phyloP scores from a whole-genome alignment of 1,284 basidiomycete species.

The Marasmius fiardii region DNA sequence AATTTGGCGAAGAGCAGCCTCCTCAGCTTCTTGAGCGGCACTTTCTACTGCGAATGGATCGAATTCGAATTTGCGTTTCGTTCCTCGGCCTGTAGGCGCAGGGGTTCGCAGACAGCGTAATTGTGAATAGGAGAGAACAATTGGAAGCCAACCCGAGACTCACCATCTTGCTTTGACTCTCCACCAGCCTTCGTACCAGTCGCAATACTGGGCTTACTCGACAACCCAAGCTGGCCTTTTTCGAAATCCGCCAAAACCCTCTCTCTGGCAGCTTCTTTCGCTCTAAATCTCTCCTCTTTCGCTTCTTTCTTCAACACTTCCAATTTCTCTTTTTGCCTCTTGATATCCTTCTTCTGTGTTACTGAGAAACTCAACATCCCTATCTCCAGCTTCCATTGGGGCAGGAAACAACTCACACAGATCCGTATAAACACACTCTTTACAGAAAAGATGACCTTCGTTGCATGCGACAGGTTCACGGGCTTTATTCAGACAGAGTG shows the following conservation, averaged over 20 bases:
- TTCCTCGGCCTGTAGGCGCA: slow-evolving; percentile 47
- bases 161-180: slow-evolving; percentile 29
- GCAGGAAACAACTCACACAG: slow-evolving; percentile 47
- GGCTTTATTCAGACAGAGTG: slow-evolving; percentile 79
- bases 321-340: slow-evolving; percentile 76
- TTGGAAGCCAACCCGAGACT: background rate
- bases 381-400: slow-evolving; percentile 4
- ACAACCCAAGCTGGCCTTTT: slow-evolving; percentile 70
- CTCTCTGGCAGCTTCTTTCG: slow-evolving; percentile 72
- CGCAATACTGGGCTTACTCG: slow-evolving; percentile 36
- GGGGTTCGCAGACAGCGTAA: too few relatives aligned
- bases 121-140: background rate
- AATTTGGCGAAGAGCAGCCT: slow-evolving; percentile 76
- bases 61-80: slow-evolving; percentile 78
- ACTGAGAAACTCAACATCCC: slow-evolving; percentile 39
- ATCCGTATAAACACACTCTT: slow-evolving; percentile 80
- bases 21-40: slow-evolving; percentile 78
- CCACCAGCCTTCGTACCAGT: slow-evolving; percentile 17
- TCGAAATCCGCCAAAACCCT: slow-evolving; percentile 88
- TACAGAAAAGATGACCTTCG: slow-evolving; percentile 88
- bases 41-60: slow-evolving; percentile 68
- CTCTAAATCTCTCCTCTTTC: slow-evolving; percentile 66
- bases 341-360: slow-evolving; percentile 87
- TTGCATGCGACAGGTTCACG: slow-evolving; percentile 79
- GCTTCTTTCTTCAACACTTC: slow-evolving; percentile 73